Percentiles rank a stretch among this genome's conserved stretches.
Evolutionary conservation across 495 filamentous ascomycete genomes (phyloP).

Genomic region (Sphaerosporella brunnea): DNA sequence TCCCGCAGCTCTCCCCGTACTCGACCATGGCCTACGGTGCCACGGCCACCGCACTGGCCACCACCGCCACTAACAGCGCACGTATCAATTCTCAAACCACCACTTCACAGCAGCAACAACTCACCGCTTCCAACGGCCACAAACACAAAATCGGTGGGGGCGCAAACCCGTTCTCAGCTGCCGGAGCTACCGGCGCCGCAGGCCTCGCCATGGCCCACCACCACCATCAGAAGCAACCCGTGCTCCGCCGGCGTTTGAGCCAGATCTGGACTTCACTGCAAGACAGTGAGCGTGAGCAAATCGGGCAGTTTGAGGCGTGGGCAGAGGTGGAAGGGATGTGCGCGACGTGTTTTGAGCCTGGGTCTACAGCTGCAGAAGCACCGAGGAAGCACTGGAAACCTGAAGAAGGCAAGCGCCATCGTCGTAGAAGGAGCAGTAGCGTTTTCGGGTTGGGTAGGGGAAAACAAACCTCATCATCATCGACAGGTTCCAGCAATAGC

Average conservation of each 20-base stretch:
- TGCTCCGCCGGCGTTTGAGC: constrained; percentile 17
- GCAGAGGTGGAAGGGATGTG: constrained; percentile 56
- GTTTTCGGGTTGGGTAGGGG: constrained; percentile 4
- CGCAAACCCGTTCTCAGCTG: not conserved
- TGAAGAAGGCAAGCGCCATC: constrained; percentile 14
- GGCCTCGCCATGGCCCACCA: constrained; percentile 9
- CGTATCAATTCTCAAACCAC: not conserved
- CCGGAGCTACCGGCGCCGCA: not conserved
- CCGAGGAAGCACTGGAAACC: constrained; percentile 47
- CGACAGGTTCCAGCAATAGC: constrained; percentile 5
- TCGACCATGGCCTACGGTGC: constrained; percentile 1
- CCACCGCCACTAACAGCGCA: not conserved
- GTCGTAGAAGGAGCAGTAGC: constrained; percentile 10
- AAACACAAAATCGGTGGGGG: not conserved
- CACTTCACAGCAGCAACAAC: not conserved
- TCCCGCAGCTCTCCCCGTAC: constrained; percentile 18
- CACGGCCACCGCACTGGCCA: not conserved
- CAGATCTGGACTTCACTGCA: constrained; percentile 17
- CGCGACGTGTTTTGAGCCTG: constrained; percentile 48
- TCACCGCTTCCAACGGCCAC: not conserved
- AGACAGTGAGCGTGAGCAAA: constrained; percentile 42
- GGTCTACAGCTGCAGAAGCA: constrained; percentile 40
- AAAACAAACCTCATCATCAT: constrained; percentile 2
- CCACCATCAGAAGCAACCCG: constrained; percentile 15
- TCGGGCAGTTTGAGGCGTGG: constrained; percentile 55